Conservation (phyloP, 192 early-diverging fungal species). For the Coemansia sp. region DNA sequence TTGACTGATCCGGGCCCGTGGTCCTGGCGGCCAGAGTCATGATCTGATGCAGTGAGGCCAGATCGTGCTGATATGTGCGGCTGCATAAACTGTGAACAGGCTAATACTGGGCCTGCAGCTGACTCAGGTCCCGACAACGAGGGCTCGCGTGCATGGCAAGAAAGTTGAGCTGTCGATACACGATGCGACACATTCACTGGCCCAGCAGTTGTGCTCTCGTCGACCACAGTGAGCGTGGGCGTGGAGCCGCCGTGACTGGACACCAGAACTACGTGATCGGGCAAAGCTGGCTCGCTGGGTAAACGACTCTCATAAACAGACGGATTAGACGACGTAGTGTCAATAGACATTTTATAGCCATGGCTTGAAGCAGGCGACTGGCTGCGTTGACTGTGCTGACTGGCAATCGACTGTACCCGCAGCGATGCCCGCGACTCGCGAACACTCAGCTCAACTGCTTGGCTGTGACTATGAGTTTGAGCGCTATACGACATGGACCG, state of each 20-base stretch:
- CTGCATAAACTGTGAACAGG: not conserved
- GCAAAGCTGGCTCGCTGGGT: not conserved
- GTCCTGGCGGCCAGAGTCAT: not conserved
- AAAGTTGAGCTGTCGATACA: not conserved
- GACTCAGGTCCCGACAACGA: slow-evolving; percentile 5
- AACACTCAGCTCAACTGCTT: slow-evolving; percentile 21
- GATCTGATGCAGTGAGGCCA: no score
- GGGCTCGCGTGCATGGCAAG: not conserved
- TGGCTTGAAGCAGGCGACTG: not conserved
- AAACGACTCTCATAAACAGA: not conserved
- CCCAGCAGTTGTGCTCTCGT: not conserved
- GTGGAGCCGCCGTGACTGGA: not conserved
- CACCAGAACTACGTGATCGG: not conserved
- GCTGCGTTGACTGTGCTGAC: slow-evolving; percentile 1
- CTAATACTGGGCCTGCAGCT: not conserved
- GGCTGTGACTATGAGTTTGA: slow-evolving; percentile 11
- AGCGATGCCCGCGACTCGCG: slow-evolving; percentile 10
- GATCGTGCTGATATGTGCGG: not conserved
- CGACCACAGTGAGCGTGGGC: not conserved
- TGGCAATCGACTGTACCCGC: not conserved
- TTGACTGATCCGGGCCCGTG: not conserved
- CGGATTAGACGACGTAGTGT: not conserved
- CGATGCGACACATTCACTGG: not conserved
- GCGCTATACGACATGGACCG: slow-evolving; percentile 49
- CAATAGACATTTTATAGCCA: not conserved